These are phyloP conservation scores for Kalmusia sp. DNA, from an alignment of 2,329 filamentous ascomycete species.

Conservation along the genomic window DNA sequence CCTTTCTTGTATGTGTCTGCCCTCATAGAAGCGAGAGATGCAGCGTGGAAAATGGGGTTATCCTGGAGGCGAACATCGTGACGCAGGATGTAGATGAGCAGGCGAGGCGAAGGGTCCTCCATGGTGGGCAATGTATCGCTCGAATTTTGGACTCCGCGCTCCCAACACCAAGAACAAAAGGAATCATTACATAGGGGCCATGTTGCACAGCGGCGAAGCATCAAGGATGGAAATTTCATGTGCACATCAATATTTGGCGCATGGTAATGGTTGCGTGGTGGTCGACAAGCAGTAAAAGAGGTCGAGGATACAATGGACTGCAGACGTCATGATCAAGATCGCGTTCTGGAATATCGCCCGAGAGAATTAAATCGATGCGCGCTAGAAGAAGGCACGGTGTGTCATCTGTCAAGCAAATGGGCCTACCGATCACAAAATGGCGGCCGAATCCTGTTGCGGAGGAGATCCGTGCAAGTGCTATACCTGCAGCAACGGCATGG, in stretches of 20 bases:
- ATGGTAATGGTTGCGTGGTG: constrained; percentile 8
- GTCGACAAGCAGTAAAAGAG: neutral
- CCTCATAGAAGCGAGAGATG: constrained; percentile 41
- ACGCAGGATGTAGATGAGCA: constrained; percentile 75
- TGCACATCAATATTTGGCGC: neutral
- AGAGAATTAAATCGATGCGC: constrained; percentile 29
- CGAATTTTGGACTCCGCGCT: constrained; percentile 18
- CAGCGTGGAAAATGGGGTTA: constrained; percentile 73
- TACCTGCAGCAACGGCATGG: constrained; percentile 29
- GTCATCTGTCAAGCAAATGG: constrained; percentile 35
- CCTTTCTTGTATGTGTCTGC: constrained; percentile 12
- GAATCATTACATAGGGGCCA: constrained; percentile 38
- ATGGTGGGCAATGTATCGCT: constrained; percentile 25
- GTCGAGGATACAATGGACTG: constrained; percentile 16
- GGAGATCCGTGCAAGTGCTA: constrained; percentile 34
- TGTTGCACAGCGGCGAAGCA: constrained; percentile 40
- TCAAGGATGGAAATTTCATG: constrained; percentile 27
- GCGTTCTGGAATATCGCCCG: constrained; percentile 17
- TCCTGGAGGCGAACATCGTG: constrained; percentile 76
- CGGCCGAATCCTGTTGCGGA: constrained; percentile 29
- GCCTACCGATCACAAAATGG: constrained; percentile 22
- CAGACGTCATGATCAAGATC: constrained; percentile 13
- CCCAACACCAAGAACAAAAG: constrained; percentile 32
- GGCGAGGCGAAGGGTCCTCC: constrained; percentile 39
- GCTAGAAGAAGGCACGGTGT: constrained; percentile 24